Evolutionary conservation across 257 asterid species (phyloP).

Genomic region (Solanum clarkiae): DNA sequence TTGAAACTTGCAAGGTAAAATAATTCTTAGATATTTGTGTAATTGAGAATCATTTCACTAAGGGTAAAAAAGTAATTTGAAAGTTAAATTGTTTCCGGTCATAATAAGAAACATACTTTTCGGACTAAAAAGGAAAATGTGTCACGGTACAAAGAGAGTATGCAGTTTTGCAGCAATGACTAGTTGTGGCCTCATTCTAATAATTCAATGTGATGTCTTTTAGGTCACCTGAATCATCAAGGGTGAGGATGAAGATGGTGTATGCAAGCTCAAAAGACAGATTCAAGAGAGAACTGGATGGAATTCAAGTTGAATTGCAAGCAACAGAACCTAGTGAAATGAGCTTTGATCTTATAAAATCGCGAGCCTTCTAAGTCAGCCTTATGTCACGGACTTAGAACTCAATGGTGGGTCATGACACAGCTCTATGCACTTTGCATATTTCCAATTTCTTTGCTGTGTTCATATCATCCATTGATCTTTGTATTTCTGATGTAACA

Average conservation of each 20-base stretch:
- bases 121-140: too few species aligned
- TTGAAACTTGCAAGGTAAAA: too few species aligned
- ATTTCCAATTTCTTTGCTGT: neutral
- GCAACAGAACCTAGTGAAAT: constrained; percentile 88
- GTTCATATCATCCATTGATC: neutral
- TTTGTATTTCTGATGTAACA: neutral
- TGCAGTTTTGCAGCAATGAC: neutral
- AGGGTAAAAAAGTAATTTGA: too few species aligned
- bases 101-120: too few species aligned
- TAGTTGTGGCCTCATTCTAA: neutral
- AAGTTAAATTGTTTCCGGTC: too few species aligned
- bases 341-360: constrained; percentile 71
- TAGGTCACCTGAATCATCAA: constrained; percentile 72
- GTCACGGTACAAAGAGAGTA: too few species aligned
- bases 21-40: too few species aligned
- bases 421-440: neutral
- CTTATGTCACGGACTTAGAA: neutral
- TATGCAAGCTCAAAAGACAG: constrained; percentile 85
- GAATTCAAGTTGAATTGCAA: constrained; percentile 73
- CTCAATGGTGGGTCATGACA: too few species aligned
- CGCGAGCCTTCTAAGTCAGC: constrained; percentile 33
- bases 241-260: constrained; percentile 87
- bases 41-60: too few species aligned
- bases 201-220: neutral
- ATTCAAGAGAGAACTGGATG: constrained; percentile 79